Base-by-base conservation (phyloP, 1,139 yeast species). In the Candida sanyaensis region DNA sequence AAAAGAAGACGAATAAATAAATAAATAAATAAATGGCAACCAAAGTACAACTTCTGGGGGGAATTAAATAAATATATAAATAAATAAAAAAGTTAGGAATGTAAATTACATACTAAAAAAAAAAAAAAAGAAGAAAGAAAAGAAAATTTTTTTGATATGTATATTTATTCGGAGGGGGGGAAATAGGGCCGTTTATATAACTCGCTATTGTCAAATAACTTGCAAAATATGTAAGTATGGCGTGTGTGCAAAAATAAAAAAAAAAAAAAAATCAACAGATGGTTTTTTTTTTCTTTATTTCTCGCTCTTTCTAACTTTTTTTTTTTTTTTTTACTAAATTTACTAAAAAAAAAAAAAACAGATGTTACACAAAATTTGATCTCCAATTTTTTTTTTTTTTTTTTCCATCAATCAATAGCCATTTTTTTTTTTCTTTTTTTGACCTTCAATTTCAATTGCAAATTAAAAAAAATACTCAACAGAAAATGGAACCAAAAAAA, bases 141-240 rank as follows among this genome's bases (percentile, higher is more conserved):
- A 27, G 24, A 23, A 36, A 33, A 9, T 21, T 17, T 24, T 4
- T 32, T 32, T 32, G 36, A 11, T 21, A 36, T 23, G 28, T 6
- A 11, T 36, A 11, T 36, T 36, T 24, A 23, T 36, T 24, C 8
- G 26, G 28, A 24, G 26, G 39, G 30, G 39, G 39, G 29, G 17
- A 24, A 36, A 9, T 10, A 36, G 17, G 39, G 39, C 39, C 27
- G 39, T 36, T 36, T 36, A 36, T 36, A 36, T 36, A 36, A 36
- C 24, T 36, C 38, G 5, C 21, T 24, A 10, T 21, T n/a, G 7
- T 7, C 10, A 24, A 36, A 26, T 26, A n/a, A 17, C 29, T 24
- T 24, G 28, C 39, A 36, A 36, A 36, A 36, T 36, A 36, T 36
- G 39, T 36, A 26, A 36, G 39, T 24, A 36, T 36, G 39, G 39